Conservation (phyloP, 106 monocot species). For the Acorus calamus region DNA sequence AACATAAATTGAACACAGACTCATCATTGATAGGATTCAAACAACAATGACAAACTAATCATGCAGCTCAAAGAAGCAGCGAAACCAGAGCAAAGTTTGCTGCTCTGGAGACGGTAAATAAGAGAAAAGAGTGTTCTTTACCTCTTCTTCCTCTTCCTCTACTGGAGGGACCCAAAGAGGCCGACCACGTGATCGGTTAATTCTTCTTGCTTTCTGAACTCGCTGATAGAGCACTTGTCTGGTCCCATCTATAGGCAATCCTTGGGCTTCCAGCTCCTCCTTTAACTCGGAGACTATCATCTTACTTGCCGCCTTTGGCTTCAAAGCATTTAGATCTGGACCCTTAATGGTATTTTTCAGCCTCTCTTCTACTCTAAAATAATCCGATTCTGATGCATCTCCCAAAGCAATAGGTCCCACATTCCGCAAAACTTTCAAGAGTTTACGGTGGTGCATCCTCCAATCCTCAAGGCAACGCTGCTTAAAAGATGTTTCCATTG, state of each 20-base stretch:
- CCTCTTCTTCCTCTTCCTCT: slow-evolving; percentile 97
- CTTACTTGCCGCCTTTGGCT: slow-evolving; percentile 98
- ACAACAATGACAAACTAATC: not conserved
- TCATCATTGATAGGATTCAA: too few species aligned
- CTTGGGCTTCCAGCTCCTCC: slow-evolving; percentile 93
- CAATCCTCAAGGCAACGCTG: slow-evolving; percentile 76
- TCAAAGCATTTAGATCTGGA: slow-evolving; percentile 59
- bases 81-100: too few species aligned
- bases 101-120: too few species aligned
- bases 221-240: slow-evolving; percentile 91
- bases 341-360: slow-evolving; percentile 73
- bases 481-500: slow-evolving; percentile 91
- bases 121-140: slow-evolving; percentile 3
- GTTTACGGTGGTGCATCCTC: slow-evolving; percentile 72
- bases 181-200: slow-evolving; percentile 87
- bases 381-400: slow-evolving; percentile 51
- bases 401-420: slow-evolving; percentile 73
- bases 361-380: slow-evolving; percentile 60
- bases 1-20: not conserved
- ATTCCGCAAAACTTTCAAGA: slow-evolving; percentile 57
- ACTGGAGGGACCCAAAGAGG: slow-evolving; percentile 97
- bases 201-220: slow-evolving; percentile 97
- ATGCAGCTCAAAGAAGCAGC: not conserved
- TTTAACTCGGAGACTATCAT: slow-evolving; percentile 94
- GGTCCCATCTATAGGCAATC: slow-evolving; percentile 85